Evolutionary conservation across 352 stramenopile genomes (phyloP).

Genomic region (Phytophthora colocasiae): DNA sequence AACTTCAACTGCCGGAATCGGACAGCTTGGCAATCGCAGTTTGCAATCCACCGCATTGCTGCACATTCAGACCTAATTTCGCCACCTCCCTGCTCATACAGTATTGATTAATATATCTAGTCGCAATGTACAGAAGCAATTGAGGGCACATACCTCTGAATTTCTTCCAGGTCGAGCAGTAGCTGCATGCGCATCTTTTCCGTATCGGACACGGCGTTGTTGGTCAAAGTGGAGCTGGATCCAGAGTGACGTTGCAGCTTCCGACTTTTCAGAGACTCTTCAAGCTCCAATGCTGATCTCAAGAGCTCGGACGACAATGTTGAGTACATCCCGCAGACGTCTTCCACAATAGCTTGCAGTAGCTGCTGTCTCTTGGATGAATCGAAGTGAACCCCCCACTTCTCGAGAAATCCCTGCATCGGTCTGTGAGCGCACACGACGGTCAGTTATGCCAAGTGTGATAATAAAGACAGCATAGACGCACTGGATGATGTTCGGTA

Average conservation of each 20-base stretch:
- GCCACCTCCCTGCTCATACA: slow-evolving; percentile 53
- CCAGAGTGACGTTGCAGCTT: slow-evolving; percentile 75
- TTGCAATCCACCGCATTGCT: slow-evolving; percentile 39
- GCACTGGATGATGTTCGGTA: slow-evolving; percentile 78
- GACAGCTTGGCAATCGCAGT: slow-evolving; percentile 36
- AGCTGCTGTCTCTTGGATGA: slow-evolving; percentile 48
- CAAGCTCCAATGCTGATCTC: slow-evolving; percentile 78
- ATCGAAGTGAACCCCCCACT: slow-evolving; percentile 73
- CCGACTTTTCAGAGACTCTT: slow-evolving; percentile 89
- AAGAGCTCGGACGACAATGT: slow-evolving; percentile 77
- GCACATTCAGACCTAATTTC: slow-evolving; percentile 54
- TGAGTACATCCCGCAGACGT: slow-evolving; percentile 67
- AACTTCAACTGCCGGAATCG: slow-evolving; percentile 29
- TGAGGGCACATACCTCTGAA: slow-evolving; percentile 60
- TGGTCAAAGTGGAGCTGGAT: slow-evolving; percentile 20
- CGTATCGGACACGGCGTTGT: slow-evolving; percentile 71
- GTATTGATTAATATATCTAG: slow-evolving; percentile 11
- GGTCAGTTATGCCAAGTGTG: slow-evolving; percentile 2
- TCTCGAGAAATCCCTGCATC: slow-evolving; percentile 73
- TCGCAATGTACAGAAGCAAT: background rate
- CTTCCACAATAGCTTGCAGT: slow-evolving; percentile 59
- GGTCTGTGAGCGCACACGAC: slow-evolving; percentile 43
- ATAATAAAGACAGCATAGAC: slow-evolving; percentile 2
- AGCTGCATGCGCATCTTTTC: slow-evolving; percentile 89
- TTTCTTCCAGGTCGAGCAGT: slow-evolving; percentile 75